Conservation (phyloP, 345 rosid species). For the Euphorbia lathyris region DNA sequence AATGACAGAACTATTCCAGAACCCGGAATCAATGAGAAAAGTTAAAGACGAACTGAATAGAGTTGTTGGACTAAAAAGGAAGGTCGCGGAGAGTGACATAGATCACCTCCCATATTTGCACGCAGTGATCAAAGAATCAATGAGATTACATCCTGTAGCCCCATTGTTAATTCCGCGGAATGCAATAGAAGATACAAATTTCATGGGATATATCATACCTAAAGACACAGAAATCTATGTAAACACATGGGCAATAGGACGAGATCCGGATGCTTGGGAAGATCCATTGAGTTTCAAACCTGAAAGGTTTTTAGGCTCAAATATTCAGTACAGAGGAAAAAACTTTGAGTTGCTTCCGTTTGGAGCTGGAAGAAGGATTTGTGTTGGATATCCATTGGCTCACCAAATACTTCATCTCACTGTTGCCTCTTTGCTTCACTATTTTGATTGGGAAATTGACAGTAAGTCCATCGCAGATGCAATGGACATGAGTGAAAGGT, state of each 20-base stretch:
- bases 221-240: constrained; percentile 19
- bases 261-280: constrained; percentile 18
- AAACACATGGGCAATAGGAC: constrained; percentile 19
- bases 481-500: constrained; percentile 36
- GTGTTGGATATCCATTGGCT: constrained; percentile 11
- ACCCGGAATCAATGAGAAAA: background rate
- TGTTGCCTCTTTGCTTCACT: background rate
- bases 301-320: constrained; percentile 14
- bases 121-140: constrained; percentile 7
- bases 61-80: background rate
- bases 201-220: no score
- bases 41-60: constrained; percentile 15
- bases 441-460: constrained; percentile 33
- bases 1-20: constrained; percentile 15
- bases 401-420: constrained; percentile 3
- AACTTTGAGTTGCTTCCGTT: constrained; percentile 16
- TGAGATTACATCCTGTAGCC: no score
- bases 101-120: constrained; percentile 18
- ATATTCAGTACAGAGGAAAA: constrained; percentile 15
- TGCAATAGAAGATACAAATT: no score
- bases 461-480: constrained; percentile 18
- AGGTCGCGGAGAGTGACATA: constrained; percentile 20
- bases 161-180: no score
- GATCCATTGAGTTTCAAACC: no score
- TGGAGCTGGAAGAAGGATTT: constrained; percentile 16